Conservation (phyloP, 306 rosid species). For the Adenanthera pavonina region DNA sequence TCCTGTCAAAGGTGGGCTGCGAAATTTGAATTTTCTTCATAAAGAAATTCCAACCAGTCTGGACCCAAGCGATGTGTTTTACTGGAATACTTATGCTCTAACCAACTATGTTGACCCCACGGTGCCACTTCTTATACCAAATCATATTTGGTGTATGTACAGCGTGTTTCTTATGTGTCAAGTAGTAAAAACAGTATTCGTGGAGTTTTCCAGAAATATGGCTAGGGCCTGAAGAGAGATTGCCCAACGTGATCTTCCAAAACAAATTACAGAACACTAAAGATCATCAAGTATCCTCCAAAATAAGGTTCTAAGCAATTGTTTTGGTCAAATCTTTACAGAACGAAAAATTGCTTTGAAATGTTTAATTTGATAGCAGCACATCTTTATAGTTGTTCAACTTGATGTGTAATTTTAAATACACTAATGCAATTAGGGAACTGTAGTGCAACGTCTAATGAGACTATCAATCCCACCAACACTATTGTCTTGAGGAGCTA, state of each 20-base stretch:
- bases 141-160: neutral
- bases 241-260: slow-evolving; percentile 13
- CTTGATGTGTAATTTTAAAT: neutral
- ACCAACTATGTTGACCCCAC: neutral
- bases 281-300: neutral
- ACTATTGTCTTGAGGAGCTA: neutral
- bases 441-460: slow-evolving; percentile 13
- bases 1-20: neutral
- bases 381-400: neutral
- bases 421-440: neutral
- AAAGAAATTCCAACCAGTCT: neutral
- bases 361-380: slow-evolving; percentile 16
- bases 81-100: neutral
- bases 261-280: slow-evolving; percentile 8
- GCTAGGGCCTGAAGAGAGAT: neutral
- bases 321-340: neutral
- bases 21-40: neutral
- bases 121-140: neutral
- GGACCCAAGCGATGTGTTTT: neutral
- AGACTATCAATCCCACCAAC: slow-evolving; percentile 5
- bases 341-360: neutral
- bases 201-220: slow-evolving; percentile 3
- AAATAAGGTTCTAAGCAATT: neutral
- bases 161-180: neutral
- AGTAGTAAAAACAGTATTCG: neutral